Conservation (phyloP, 1,284 basidiomycete genomes). For the Cryptococcus floricola region DNA sequence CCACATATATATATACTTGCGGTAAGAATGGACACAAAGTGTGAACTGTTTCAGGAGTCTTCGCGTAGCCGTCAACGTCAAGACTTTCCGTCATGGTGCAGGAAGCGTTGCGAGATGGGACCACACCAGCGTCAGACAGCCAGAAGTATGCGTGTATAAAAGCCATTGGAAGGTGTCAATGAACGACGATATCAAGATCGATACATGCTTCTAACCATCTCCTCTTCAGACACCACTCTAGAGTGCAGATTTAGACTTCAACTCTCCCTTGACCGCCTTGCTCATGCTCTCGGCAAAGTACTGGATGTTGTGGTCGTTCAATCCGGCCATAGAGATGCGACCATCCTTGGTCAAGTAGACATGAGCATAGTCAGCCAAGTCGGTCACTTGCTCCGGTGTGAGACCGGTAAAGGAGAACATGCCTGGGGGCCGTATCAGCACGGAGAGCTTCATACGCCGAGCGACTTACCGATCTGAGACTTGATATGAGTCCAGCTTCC, state of each 20-base stretch:
- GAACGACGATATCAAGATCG: not conserved
- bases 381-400: slow-evolving; percentile 75
- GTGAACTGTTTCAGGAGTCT: not conserved
- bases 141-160: not conserved
- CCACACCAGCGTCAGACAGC: not conserved
- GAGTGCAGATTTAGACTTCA: slow-evolving; percentile 52
- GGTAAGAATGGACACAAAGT: not conserved
- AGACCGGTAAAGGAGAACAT: slow-evolving; percentile 78
- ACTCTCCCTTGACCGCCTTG: slow-evolving; percentile 71
- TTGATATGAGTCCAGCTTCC: slow-evolving; percentile 95
- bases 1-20: no score
- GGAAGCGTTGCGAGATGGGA: not conserved
- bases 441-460: slow-evolving; percentile 13
- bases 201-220: not conserved
- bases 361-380: slow-evolving; percentile 84
- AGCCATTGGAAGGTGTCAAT: no score
- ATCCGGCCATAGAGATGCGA: slow-evolving; percentile 91
- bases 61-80: not conserved
- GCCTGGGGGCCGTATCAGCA: slow-evolving; percentile 10
- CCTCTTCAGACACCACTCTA: not conserved
- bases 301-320: slow-evolving; percentile 78
- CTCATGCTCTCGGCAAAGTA: slow-evolving; percentile 84
- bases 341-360: slow-evolving; percentile 72
- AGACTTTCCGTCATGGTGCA: not conserved
- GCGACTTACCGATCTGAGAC: slow-evolving; percentile 90